These are phyloP conservation scores for Lactuca saligna DNA, from an alignment of 129 eudicot species.

Conservation along the genomic window DNA sequence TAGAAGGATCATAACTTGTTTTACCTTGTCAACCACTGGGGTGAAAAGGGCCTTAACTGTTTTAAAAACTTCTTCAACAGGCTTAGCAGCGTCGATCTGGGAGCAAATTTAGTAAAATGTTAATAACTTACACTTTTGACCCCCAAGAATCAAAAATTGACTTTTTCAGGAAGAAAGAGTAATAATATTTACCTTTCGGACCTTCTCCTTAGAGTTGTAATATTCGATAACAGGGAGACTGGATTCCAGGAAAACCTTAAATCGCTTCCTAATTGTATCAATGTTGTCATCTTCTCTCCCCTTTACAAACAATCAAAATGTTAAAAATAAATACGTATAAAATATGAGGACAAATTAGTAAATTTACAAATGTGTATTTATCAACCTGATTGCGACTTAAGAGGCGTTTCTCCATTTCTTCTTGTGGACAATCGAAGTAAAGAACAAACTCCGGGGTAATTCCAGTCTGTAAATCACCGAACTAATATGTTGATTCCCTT, in stretches of 20 bases:
- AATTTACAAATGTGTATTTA: background rate
- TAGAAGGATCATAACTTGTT: conserved; percentile 12
- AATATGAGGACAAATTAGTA: background rate
- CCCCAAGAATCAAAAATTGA: conserved; percentile 4
- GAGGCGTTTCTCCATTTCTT: conserved; percentile 97
- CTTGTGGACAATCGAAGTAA: conserved; percentile 81
- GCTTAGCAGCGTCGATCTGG: conserved; percentile 88
- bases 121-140: conserved; percentile 6
- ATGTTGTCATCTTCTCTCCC: conserved; percentile 96
- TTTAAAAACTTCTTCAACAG: conserved; percentile 82
- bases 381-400: conserved; percentile 84
- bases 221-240: conserved; percentile 90
- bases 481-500: background rate
- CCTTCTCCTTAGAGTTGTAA: conserved; percentile 75
- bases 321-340: conserved; percentile 8
- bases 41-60: conserved; percentile 75
- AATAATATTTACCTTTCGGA: conserved; percentile 69
- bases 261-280: conserved; percentile 89
- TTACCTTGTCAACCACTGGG: conserved; percentile 59
- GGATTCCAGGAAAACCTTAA: conserved; percentile 79
- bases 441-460: conserved; percentile 82
- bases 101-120: conserved; percentile 15
- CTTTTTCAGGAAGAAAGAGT: background rate
- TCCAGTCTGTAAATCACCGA: conserved; percentile 60
- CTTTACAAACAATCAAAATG: conserved; percentile 35